Base-by-base conservation (phyloP, 495 filamentous ascomycete genomes). In the Annulohypoxylon moriforme region DNA sequence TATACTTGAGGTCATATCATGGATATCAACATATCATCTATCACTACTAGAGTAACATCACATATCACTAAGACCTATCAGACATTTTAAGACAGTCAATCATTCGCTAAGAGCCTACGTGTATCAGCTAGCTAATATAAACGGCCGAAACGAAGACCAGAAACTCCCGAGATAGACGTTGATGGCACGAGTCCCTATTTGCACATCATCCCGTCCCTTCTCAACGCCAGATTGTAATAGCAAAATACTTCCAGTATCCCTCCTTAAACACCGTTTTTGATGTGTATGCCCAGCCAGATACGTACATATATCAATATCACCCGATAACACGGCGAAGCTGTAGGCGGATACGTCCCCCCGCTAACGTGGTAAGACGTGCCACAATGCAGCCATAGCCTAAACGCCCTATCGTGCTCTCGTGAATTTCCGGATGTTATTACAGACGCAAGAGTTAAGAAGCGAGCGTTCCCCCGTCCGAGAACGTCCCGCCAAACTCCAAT, bases 181-280 rank as follows among this genome's bases (percentile, higher is more conserved):
- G 49, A 47, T 55, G 56, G 63, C 38, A 38, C 53, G 60, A 42
- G 42, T 27, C 62, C 62, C 68, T 69, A 14, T 33, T 64, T 52
- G 60, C 69, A n/a, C 36, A 40, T 64, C 38, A 29, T 36, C 46
- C 29, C 62, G 31, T 69, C 62, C 60, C 44, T 55, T 61, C 66
- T 70, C 56, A 68, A 78, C 76, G 74, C 76, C 76, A 5, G 22
- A 40, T 60, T 40, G 58, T 61, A 61, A 20, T 59, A 58, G 29
- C 14, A 24, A 57, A 73, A 73, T 38, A 64, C 50, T 18, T 69
- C 46, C 56, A 60, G 47, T 46, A 16, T 22, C 58, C 25, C 44
- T 24, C 44, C 73, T 57, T 29, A n/a, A 78, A 78, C 75, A 73
- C 78, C 78, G 63, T 76, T 80, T 77, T 76, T 78, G 44, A 76